phyloP scores from a whole-genome alignment of 768 basidiomycete species.

The Mycena polygramma region DNA sequence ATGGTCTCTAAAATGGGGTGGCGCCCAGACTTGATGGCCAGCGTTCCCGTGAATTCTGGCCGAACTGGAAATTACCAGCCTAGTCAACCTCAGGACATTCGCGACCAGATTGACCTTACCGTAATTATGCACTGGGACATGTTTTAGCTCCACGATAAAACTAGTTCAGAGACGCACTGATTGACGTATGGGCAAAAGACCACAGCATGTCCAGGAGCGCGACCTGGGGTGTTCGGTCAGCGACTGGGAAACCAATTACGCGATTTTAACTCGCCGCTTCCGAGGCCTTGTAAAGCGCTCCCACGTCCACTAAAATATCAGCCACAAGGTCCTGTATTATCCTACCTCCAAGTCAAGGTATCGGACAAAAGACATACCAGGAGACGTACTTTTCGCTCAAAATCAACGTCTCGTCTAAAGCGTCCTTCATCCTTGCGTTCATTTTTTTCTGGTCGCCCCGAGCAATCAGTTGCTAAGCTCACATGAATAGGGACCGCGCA shows the following conservation, averaged over 20 bases:
- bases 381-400: slow-evolving; percentile 80
- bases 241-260: not conserved
- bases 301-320: slow-evolving; percentile 77
- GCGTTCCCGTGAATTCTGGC: slow-evolving; percentile 91
- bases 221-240: slow-evolving; percentile 63
- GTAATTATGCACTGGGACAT: slow-evolving; percentile 59
- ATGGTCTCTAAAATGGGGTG: slow-evolving; percentile 90
- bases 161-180: slow-evolving; percentile 63
- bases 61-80: slow-evolving; percentile 65
- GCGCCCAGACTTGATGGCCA: slow-evolving; percentile 90
- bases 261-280: slow-evolving; percentile 79
- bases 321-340: slow-evolving; percentile 84
- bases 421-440: slow-evolving; percentile 91
- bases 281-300: slow-evolving; percentile 89
- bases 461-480: not conserved
- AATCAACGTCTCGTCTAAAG: slow-evolving; percentile 89
- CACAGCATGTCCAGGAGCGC: slow-evolving; percentile 92
- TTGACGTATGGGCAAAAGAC: slow-evolving; percentile 88
- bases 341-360: slow-evolving; percentile 51
- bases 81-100: not conserved
- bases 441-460: slow-evolving; percentile 75
- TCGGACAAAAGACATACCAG: not conserved
- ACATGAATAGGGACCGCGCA: slow-evolving; percentile 48
- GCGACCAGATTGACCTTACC: slow-evolving; percentile 42
- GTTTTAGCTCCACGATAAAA: too few relatives aligned